These are phyloP conservation scores for Claviceps humidiphila DNA, from an alignment of 2,329 filamentous ascomycete species.

Conservation along the genomic window DNA sequence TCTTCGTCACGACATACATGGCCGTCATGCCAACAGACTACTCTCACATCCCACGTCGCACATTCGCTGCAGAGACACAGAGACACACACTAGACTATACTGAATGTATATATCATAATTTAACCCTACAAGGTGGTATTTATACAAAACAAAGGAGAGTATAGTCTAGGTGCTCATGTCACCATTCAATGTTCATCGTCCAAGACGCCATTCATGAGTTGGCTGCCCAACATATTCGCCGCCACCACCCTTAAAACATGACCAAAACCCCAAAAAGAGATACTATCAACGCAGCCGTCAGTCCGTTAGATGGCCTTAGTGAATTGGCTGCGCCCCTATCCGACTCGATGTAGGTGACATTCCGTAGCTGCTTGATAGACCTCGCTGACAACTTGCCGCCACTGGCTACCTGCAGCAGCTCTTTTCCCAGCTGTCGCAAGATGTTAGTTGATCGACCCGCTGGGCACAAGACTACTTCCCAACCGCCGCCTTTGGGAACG, in stretches of 20 bases:
- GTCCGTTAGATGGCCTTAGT: conserved; percentile 7
- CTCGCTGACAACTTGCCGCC: conserved; percentile 24
- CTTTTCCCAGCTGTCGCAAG: conserved; percentile 33
- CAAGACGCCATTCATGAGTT: neutral
- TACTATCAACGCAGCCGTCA: conserved; percentile 4
- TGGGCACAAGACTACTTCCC: conserved; percentile 69
- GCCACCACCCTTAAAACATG: neutral
- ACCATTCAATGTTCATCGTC: neutral
- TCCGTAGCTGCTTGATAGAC: conserved; percentile 18
- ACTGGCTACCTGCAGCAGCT: conserved; percentile 34
- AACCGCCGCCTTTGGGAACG: conserved; percentile 55
- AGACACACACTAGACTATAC: neutral
- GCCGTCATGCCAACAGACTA: too few species aligned
- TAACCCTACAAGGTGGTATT: conserved; percentile 2
- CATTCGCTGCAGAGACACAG: neutral
- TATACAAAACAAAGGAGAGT: conserved; percentile 2
- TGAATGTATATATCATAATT: conserved; percentile 1
- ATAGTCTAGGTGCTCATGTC: conserved; percentile 4
- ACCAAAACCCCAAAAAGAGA: conserved; percentile 1
- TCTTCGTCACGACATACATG: too few species aligned
- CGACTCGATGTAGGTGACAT: conserved; percentile 22
- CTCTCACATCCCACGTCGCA: too few species aligned
- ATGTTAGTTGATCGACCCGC: conserved; percentile 46
- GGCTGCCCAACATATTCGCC: neutral
- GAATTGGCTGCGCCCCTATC: conserved; percentile 14